Conservation (phyloP, 306 rosid species). For the Sphenostylis stenocarpa region DNA sequence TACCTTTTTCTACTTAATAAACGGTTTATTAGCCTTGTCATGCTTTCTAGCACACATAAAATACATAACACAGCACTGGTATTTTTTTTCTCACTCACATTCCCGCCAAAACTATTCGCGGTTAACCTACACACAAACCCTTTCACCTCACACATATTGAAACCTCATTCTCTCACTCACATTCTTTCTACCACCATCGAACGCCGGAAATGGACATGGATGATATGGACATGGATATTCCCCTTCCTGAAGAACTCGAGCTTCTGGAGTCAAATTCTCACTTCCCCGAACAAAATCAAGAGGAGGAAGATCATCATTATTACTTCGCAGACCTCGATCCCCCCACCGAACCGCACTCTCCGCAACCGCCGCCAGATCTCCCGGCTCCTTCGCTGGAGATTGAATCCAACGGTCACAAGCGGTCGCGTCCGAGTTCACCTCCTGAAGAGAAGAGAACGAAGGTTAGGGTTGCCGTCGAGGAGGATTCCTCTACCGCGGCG, state of each 20-base stretch:
- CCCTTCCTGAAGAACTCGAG: conserved; percentile 82
- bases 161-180: not conserved
- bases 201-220: conserved; percentile 38
- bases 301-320: not conserved
- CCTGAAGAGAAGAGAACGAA: conserved; percentile 25
- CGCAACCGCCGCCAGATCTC: conserved; percentile 36
- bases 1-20: too few species aligned
- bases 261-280: conserved; percentile 64
- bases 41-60: too few species aligned
- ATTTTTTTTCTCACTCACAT: not conserved
- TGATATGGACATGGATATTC: conserved; percentile 71
- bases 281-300: conserved; percentile 31
- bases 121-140: not conserved
- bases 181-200: not conserved
- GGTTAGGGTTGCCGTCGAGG: conserved; percentile 45
- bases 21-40: too few species aligned
- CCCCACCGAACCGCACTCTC: conserved; percentile 42
- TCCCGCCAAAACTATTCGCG: conserved; percentile 27
- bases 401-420: conserved; percentile 53
- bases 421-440: conserved; percentile 37
- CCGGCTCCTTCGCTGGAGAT: conserved; percentile 14
- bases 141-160: not conserved
- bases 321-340: conserved; percentile 40
- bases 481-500: not conserved
- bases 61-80: too few species aligned